Evolutionary conservation across 176 grass and related monocot genomes (phyloP).

Genomic region (Aegilops bicornis): DNA sequence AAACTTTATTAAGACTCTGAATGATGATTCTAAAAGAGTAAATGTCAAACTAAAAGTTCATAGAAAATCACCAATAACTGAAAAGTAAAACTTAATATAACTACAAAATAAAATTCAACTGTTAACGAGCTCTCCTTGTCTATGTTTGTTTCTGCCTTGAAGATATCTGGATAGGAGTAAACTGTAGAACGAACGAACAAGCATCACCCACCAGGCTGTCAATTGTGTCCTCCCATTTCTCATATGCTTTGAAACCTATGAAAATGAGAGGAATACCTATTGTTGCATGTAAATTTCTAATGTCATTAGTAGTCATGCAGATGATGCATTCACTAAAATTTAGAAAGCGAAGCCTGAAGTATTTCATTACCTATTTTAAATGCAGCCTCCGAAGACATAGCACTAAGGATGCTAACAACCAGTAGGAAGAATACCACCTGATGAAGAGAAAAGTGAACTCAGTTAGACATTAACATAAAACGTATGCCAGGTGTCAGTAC

Average conservation of each 20-base stretch:
- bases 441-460: background rate
- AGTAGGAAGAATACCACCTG: slow-evolving; percentile 72
- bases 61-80: background rate
- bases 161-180: slow-evolving; percentile 50
- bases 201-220: slow-evolving; percentile 46
- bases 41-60: background rate
- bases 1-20: background rate
- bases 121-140: background rate
- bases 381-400: slow-evolving; percentile 55
- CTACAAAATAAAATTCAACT: background rate
- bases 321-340: background rate
- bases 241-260: slow-evolving; percentile 71
- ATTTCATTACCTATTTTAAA: slow-evolving; percentile 77
- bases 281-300: slow-evolving; percentile 31
- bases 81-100: background rate
- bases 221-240: slow-evolving; percentile 86
- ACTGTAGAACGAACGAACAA: slow-evolving; percentile 35
- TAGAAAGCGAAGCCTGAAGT: slow-evolving; percentile 1
- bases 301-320: slow-evolving; percentile 14
- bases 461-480: slow-evolving; percentile 21
- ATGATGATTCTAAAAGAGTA: slow-evolving; percentile 7
- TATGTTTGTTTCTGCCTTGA: slow-evolving; percentile 43
- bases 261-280: slow-evolving; percentile 75
- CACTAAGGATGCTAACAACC: slow-evolving; percentile 69
- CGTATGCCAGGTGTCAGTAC: background rate